phyloP scores from a whole-genome alignment of 2,329 filamentous ascomycete species.

The Arthroderma uncinatum region DNA sequence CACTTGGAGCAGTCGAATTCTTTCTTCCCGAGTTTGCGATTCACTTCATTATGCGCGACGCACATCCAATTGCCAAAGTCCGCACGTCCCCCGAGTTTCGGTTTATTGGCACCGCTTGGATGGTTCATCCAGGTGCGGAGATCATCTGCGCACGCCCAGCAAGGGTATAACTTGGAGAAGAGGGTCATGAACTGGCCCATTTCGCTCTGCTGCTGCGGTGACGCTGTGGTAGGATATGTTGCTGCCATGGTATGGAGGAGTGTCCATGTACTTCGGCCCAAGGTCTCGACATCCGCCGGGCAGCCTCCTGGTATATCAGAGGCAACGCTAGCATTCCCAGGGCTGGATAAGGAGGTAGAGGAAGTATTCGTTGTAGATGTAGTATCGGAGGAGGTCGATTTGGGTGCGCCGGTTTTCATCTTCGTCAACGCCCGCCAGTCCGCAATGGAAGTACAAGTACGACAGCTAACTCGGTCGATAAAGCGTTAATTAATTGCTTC shows the following conservation, averaged over 20 bases:
- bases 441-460: constrained; percentile 38
- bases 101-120: constrained; percentile 47
- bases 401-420: constrained; percentile 20
- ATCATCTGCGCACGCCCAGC: constrained; percentile 89
- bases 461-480: constrained; percentile 29
- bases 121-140: constrained; percentile 70
- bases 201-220: constrained; percentile 58
- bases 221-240: constrained; percentile 63
- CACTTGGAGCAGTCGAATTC: constrained; percentile 81
- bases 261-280: constrained; percentile 86
- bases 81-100: constrained; percentile 43
- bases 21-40: constrained; percentile 72
- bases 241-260: constrained; percentile 86
- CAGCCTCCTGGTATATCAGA: constrained; percentile 51
- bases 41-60: constrained; percentile 42
- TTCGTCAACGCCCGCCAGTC: constrained; percentile 38
- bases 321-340: constrained; percentile 13
- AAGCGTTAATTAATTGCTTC: not conserved
- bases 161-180: constrained; percentile 83
- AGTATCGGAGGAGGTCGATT: constrained; percentile 18
- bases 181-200: constrained; percentile 65
- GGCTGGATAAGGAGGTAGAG: not conserved
- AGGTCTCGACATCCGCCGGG: constrained; percentile 75
- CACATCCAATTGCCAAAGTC: constrained; percentile 42
- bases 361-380: constrained; percentile 22